These are phyloP conservation scores for Peronospora farinosa DNA, from an alignment of 352 stramenopile genomes.

Conservation along the genomic window DNA sequence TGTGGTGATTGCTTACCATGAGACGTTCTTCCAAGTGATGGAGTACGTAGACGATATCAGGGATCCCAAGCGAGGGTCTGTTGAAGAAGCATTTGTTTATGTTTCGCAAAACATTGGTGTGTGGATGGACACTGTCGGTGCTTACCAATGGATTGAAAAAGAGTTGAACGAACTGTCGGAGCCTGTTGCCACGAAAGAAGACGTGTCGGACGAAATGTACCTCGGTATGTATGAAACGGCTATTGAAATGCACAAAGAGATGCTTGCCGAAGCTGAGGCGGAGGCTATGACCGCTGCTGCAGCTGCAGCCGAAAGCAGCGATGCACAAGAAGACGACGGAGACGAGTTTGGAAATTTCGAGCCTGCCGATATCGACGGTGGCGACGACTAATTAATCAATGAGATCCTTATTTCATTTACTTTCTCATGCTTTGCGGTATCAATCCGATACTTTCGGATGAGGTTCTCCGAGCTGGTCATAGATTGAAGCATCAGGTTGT, in stretches of 20 bases:
- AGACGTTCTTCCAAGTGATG: conserved; percentile 74
- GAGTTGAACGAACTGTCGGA: conserved; percentile 52
- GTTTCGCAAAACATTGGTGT: conserved; percentile 74
- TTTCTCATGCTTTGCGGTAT: neutral
- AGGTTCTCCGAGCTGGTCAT: conserved; percentile 96
- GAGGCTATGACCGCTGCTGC: conserved; percentile 14
- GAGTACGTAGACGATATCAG: conserved; percentile 85
- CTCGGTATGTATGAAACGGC: conserved; percentile 83
- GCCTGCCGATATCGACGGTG: conserved; percentile 48
- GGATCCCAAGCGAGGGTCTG: conserved; percentile 51
- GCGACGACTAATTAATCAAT: conserved; percentile 35
- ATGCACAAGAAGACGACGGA: conserved; percentile 30
- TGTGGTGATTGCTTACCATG: conserved; percentile 70
- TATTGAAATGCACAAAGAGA: conserved; percentile 83
- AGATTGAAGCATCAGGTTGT: conserved; percentile 95
- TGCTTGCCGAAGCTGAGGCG: conserved; percentile 32
- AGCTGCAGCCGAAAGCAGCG: conserved; percentile 27
- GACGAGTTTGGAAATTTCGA: conserved; percentile 49
- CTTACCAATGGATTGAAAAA: conserved; percentile 77
- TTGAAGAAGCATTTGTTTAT: conserved; percentile 83
- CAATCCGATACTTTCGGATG: conserved; percentile 46
- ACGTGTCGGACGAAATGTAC: conserved; percentile 76
- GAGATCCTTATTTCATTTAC: conserved; percentile 21
- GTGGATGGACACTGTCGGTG: conserved; percentile 79
- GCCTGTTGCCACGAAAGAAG: conserved; percentile 41